phyloP scores from a whole-genome alignment of 176 grass and related monocot species.

The Ensete ventricosum region DNA sequence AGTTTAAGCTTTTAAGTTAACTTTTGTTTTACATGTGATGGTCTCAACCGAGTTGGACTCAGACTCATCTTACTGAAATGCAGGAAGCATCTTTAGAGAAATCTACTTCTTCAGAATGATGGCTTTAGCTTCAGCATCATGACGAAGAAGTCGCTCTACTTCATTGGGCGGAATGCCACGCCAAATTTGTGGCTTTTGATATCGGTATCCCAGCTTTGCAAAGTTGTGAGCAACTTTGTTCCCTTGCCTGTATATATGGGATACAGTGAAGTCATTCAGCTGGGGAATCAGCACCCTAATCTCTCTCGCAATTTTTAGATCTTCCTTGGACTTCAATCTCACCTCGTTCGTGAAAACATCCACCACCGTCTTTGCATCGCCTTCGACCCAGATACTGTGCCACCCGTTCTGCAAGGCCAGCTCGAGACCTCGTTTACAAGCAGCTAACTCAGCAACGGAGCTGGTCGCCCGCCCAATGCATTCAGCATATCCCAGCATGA shows the following conservation, averaged over 20 bases:
- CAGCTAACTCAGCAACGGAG: slow-evolving; percentile 47
- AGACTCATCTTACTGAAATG: too few species aligned
- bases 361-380: slow-evolving; percentile 40
- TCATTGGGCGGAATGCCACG: slow-evolving; percentile 34
- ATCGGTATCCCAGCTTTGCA: slow-evolving; percentile 36
- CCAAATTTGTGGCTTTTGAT: slow-evolving; percentile 30
- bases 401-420: slow-evolving; percentile 47
- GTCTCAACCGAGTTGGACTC: too few species aligned
- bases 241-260: slow-evolving; percentile 42
- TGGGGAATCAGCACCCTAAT: slow-evolving; percentile 29
- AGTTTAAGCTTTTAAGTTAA: too few species aligned
- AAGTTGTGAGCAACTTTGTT: slow-evolving; percentile 59
- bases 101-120: background rate
- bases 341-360: slow-evolving; percentile 18
- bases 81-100: background rate
- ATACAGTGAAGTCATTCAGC: slow-evolving; percentile 25
- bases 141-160: slow-evolving; percentile 24
- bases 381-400: slow-evolving; percentile 42
- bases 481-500: slow-evolving; percentile 70
- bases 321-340: slow-evolving; percentile 14
- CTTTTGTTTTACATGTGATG: too few species aligned
- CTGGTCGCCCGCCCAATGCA: slow-evolving; percentile 45
- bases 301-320: slow-evolving; percentile 24
- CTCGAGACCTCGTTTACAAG: slow-evolving; percentile 45
- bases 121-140: slow-evolving; percentile 17